Conservation (phyloP, 2,329 filamentous ascomycete genomes). For the Apiospora malaysiana region DNA sequence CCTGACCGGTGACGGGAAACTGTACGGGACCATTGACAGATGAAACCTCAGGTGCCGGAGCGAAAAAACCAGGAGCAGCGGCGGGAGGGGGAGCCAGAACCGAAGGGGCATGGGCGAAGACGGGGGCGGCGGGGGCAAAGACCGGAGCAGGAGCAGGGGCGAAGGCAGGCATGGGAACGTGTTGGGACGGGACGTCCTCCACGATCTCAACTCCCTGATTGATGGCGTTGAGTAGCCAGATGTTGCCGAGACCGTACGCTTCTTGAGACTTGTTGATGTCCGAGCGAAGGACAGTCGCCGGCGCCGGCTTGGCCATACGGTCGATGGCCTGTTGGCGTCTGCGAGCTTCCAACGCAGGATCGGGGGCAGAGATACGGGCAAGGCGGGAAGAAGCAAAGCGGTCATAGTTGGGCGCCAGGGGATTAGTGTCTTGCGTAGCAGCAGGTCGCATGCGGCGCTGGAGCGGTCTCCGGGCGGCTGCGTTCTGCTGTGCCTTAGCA, state of each 20-base stretch:
- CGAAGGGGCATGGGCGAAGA: neutral
- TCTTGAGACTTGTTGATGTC: neutral
- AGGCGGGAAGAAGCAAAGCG: neutral
- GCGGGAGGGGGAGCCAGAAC: neutral
- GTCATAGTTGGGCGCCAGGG: neutral
- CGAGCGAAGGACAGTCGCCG: neutral
- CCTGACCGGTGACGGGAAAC: conserved; percentile 8
- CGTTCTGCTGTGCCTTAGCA: no score
- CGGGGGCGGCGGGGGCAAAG: neutral
- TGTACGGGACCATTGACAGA: neutral
- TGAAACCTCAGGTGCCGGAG: neutral
- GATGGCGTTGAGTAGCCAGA: neutral
- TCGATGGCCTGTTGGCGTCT: neutral
- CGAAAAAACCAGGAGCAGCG: neutral
- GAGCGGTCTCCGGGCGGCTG: no score
- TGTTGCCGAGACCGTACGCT: neutral
- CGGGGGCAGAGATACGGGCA: no score
- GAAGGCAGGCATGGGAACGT: neutral
- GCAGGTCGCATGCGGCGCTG: no score
- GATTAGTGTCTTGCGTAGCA: neutral
- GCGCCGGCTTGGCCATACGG: neutral
- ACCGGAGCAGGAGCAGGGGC: neutral
- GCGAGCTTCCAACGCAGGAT: neutral
- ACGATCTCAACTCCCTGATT: neutral
- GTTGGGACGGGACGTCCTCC: neutral